These are phyloP conservation scores for Moesziomyces sp. DNA, from an alignment of 1,284 basidiomycete genomes.

Conservation along the genomic window DNA sequence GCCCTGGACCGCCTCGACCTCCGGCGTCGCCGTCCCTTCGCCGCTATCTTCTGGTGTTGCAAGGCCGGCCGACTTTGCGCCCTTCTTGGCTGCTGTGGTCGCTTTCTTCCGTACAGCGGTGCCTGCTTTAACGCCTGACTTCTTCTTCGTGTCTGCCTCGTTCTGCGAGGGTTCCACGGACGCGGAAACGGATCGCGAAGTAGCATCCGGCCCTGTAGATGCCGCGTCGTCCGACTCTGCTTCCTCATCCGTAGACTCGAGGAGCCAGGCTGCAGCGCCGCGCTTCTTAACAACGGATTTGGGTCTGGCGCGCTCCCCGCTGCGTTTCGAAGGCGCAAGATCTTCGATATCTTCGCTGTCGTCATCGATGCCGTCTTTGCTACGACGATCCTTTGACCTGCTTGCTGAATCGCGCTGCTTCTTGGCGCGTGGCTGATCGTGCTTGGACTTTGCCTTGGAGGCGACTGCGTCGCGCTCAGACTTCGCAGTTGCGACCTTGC, in stretches of 20 bases:
- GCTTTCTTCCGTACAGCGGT: slow-evolving; percentile 15
- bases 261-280: slow-evolving; percentile 18
- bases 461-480: slow-evolving; percentile 2
- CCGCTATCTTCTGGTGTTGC: slow-evolving; percentile 12
- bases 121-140: slow-evolving; percentile 12
- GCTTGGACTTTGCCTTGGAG: slow-evolving; percentile 15
- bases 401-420: slow-evolving; percentile 2
- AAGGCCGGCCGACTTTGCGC: slow-evolving; percentile 8
- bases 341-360: slow-evolving; percentile 16
- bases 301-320: slow-evolving; percentile 1
- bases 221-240: slow-evolving; percentile 23
- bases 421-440: not conserved
- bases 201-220: slow-evolving; percentile 9
- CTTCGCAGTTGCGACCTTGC: slow-evolving; percentile 17
- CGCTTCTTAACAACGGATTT: slow-evolving; percentile 23
- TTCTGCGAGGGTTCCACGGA: slow-evolving; percentile 22
- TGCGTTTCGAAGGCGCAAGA: not conserved
- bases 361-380: slow-evolving; percentile 13
- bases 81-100: slow-evolving; percentile 14
- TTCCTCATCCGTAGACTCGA: slow-evolving; percentile 25
- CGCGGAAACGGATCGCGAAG: slow-evolving; percentile 25
- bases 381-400: slow-evolving; percentile 11
- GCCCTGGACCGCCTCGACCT: not conserved
- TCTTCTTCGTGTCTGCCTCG: slow-evolving; percentile 18
- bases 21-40: slow-evolving; percentile 22